These are phyloP conservation scores for Lycium ferocissimum DNA, from an alignment of 257 asterid genomes.

Conservation along the genomic window DNA sequence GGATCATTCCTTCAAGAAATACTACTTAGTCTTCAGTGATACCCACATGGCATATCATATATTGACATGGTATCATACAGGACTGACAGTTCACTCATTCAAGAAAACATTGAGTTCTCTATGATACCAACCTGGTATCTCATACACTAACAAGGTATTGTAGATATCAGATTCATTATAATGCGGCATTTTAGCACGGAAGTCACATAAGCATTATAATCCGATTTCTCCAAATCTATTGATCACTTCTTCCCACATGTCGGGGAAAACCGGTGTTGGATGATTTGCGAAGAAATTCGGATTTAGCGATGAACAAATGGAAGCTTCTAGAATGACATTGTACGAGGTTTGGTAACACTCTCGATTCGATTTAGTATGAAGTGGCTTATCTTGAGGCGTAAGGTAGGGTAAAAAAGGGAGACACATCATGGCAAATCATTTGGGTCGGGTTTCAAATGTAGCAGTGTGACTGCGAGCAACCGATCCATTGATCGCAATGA, in stretches of 20 bases:
- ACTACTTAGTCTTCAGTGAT: too few relatives aligned
- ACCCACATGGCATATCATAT: too few relatives aligned
- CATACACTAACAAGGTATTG: too few relatives aligned
- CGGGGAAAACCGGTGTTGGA: slow-evolving; percentile 51
- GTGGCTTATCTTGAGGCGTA: slow-evolving; percentile 54
- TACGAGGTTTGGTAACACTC: slow-evolving; percentile 57
- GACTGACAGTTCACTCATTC: too few relatives aligned
- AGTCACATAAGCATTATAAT: slow-evolving; percentile 42
- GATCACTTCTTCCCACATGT: slow-evolving; percentile 54
- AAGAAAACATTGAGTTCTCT: too few relatives aligned
- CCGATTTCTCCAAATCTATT: slow-evolving; percentile 50
- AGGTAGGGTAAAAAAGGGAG: slow-evolving; percentile 45
- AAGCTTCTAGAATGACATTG: slow-evolving; percentile 57
- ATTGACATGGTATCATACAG: too few relatives aligned
- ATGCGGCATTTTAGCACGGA: slow-evolving; percentile 33
- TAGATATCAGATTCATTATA: not conserved
- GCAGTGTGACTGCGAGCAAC: slow-evolving; percentile 45
- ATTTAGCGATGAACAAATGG: slow-evolving; percentile 43
- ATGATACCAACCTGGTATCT: too few relatives aligned
- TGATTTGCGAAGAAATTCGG: slow-evolving; percentile 30
- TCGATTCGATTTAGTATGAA: slow-evolving; percentile 49
- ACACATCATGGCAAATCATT: slow-evolving; percentile 53
- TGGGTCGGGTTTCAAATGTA: slow-evolving; percentile 56
- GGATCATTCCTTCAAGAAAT: too few relatives aligned
- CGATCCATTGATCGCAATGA: slow-evolving; percentile 41